Percentiles rank a stretch among this genome's conserved stretches.
phyloP scores from a whole-genome alignment of 2,329 filamentous ascomycete genomes.

The Pseudogymnoascus sp. region DNA sequence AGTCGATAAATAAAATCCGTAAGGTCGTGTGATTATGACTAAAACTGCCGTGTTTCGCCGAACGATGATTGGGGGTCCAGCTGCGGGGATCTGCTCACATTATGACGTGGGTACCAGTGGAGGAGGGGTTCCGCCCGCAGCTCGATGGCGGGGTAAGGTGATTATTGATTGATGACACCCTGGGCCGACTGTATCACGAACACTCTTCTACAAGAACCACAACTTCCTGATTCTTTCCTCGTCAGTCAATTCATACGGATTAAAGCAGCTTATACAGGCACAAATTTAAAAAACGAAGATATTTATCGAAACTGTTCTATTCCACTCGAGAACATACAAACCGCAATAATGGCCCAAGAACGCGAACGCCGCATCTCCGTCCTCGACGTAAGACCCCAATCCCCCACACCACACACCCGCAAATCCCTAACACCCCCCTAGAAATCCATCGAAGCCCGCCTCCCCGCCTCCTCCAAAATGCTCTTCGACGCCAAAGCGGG shows the following conservation, averaged over 20 bases:
- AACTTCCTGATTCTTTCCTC: background rate
- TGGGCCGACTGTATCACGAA: background rate
- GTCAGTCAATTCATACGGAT: background rate
- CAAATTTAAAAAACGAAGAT: background rate
- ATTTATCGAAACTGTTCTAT: background rate
- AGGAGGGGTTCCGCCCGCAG: background rate
- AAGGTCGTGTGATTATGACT: conserved; percentile 6
- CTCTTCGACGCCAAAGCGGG: conserved; percentile 76
- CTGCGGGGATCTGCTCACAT: background rate
- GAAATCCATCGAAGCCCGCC: conserved; percentile 58
- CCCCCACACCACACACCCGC: background rate
- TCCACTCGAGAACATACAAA: background rate
- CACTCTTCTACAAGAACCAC: background rate
- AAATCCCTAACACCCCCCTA: conserved; percentile 26
- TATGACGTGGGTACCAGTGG: background rate
- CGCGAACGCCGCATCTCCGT: conserved; percentile 1
- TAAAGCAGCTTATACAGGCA: too few species aligned
- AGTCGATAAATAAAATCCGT: background rate
- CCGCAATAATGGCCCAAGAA: background rate
- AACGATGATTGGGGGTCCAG: background rate
- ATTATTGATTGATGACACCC: background rate
- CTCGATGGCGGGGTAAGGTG: conserved; percentile 3
- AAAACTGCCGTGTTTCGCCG: background rate
- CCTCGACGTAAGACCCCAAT: background rate
- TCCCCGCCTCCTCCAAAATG: conserved; percentile 61